A percentile compares a stretch with the other conserved stretches of the same genome.
Conservation (phyloP, 2,329 filamentous ascomycete genomes). For the Apiospora marii region DNA sequence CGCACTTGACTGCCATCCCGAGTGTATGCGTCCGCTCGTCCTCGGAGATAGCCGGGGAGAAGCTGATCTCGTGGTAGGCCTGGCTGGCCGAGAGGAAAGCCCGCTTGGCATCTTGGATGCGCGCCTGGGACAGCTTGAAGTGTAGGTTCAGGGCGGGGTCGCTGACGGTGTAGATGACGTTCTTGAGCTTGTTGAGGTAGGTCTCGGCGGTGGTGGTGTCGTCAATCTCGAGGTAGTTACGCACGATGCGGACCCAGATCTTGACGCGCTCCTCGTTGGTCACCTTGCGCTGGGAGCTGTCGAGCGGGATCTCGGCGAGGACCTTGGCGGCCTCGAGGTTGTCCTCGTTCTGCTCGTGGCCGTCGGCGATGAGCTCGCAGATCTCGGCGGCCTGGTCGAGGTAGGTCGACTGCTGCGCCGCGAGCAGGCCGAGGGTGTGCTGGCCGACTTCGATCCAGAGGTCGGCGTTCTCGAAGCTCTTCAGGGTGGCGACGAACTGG, state of each 20-base stretch:
- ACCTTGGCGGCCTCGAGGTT: slow-evolving; percentile 79
- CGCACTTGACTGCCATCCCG: slow-evolving; percentile 87
- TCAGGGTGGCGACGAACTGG: slow-evolving; percentile 70
- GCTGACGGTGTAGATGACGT: slow-evolving; percentile 80
- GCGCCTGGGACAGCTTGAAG: slow-evolving; percentile 90
- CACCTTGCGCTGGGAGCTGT: slow-evolving; percentile 86
- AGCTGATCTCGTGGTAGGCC: slow-evolving; percentile 87
- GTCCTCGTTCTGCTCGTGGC: slow-evolving; percentile 84
- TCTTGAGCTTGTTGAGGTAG: slow-evolving; percentile 95
- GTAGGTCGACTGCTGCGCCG: slow-evolving; percentile 71
- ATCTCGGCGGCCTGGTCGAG: slow-evolving; percentile 85
- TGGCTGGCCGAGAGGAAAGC: slow-evolving; percentile 88
- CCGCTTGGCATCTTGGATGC: slow-evolving; percentile 89
- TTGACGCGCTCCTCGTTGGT: slow-evolving; percentile 82
- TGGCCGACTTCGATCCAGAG: slow-evolving; percentile 79
- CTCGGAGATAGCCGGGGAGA: slow-evolving; percentile 80
- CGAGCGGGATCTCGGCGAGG: slow-evolving; percentile 85
- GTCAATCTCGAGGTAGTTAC: slow-evolving; percentile 93
- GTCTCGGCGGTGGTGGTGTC: slow-evolving; percentile 85
- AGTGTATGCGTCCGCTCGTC: slow-evolving; percentile 86
- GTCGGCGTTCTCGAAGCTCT: slow-evolving; percentile 65
- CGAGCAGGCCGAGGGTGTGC: slow-evolving; percentile 73
- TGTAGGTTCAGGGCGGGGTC: slow-evolving; percentile 80
- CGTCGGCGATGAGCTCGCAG: slow-evolving; percentile 81
- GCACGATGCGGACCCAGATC: slow-evolving; percentile 92